Evolutionary conservation across 2,329 filamentous ascomycete species (phyloP), one percentile per base, ranked within the genome.

Genomic region (Aspergillus nomiae): DNA sequence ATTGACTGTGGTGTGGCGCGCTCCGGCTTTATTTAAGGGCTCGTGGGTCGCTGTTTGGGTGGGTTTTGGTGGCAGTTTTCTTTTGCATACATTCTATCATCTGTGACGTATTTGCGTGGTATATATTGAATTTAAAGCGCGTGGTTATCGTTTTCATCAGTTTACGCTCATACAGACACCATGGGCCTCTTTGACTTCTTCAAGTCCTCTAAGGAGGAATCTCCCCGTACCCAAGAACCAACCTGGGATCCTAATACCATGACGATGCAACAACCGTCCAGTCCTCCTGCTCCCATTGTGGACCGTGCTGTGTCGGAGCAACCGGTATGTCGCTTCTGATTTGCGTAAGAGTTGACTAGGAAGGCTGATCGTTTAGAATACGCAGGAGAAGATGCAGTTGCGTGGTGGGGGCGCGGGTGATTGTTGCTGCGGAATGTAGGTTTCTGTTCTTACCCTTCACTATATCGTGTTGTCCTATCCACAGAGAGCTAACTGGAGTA

Each of bases 351-450:
- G 9, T 2, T 12, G 16, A 1, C 0, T 14, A 58, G 14, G 16
- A 34, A 50, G 16, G 21, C 58, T 64, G 45, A 63, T 26, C 1
- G 14, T 11, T 8, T 24, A 70, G 67, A 59, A 45, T n/a, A 46
- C 56, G 26, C 67, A 67, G 28, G 67, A 67, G 51, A 58, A 63
- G 11, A 67, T 72, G 70, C 63, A 71, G 43, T 60, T 74, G 45
- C 72, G 72, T 54, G 72, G 72, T 65, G 72, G 71, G 62, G 70
- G 69, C 26, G 67, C 53, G n/a, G 70, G 69, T 41, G 71, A 71
- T 24, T 58, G 71, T 10, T 74, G 72, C 65, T 74, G 72, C 56
- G 72, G 72, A 66, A 60, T 73, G 72, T 74, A 69, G 61, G 67
- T 65, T 50, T n/a, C 30, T 43, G 12, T 28, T 55, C 19, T 38